Percentiles rank a stretch among this genome's conserved stretches.
Evolutionary conservation across 257 asterid genomes (phyloP).

Genomic region (Jasminum sambac): DNA sequence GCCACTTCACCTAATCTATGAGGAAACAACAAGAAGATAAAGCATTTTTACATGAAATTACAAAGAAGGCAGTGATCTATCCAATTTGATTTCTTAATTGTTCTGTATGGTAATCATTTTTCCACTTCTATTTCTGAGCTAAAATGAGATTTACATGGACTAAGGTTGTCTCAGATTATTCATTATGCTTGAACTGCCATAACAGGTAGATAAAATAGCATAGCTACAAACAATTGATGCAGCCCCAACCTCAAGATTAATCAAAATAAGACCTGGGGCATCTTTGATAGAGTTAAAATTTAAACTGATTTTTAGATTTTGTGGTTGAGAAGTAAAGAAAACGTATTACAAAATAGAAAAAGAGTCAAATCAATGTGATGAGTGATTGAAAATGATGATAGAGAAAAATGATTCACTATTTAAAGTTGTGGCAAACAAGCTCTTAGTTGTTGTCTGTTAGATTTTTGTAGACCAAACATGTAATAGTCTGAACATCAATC

Average conservation of each 20-base stretch:
- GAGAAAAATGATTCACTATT: too few relatives aligned
- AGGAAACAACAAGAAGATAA: constrained; percentile 19
- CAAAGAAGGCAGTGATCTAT: constrained; percentile 5
- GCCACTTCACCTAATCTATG: constrained; percentile 87
- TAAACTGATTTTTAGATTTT: too few relatives aligned
- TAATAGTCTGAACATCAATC: constrained; percentile 11
- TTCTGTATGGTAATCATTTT: neutral
- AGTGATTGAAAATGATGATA: too few relatives aligned
- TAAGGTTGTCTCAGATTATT: neutral
- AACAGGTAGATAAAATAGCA: neutral
- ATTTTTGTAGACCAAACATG: neutral
- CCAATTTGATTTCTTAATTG: constrained; percentile 4
- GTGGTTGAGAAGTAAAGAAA: too few relatives aligned
- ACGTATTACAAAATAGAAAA: too few relatives aligned
- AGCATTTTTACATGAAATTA: neutral
- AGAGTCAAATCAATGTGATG: too few relatives aligned
- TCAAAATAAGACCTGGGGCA: neutral
- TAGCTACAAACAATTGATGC: neutral
- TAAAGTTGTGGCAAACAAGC: too few relatives aligned
- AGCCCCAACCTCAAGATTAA: neutral
- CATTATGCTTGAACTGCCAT: neutral
- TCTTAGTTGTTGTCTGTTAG: neutral
- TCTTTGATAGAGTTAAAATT: too few relatives aligned
- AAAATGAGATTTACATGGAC: neutral
- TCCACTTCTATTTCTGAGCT: neutral